phyloP scores from a whole-genome alignment of 2,329 filamentous ascomycete species.

The Fonsecaea multimorphosa region DNA sequence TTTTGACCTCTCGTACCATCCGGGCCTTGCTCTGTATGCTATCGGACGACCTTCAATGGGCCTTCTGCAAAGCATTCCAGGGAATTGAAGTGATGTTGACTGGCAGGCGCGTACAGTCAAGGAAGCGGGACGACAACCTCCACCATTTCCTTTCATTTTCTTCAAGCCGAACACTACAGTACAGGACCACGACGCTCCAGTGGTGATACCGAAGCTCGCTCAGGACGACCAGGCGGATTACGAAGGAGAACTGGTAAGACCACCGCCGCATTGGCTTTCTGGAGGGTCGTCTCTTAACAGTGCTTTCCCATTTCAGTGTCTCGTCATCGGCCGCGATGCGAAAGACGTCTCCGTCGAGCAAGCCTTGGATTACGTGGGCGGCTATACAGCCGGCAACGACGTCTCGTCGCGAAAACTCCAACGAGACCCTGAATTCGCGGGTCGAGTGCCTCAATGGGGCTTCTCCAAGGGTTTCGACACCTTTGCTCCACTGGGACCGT shows the following conservation, averaged over 20 bases:
- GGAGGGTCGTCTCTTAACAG: background rate
- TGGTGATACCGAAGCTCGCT: conserved; percentile 44
- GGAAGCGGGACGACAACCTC: conserved; percentile 49
- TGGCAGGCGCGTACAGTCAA: conserved; percentile 34
- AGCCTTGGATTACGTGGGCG: conserved; percentile 49
- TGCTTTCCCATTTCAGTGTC: conserved; percentile 17
- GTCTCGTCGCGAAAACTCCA: conserved; percentile 49
- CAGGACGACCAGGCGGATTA: conserved; percentile 52
- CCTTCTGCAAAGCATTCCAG: background rate
- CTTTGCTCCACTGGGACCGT: conserved; percentile 52
- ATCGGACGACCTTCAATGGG: background rate
- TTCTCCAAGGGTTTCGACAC: conserved; percentile 50
- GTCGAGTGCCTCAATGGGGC: conserved; percentile 45
- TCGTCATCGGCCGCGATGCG: conserved; percentile 47
- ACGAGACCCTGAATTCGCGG: conserved; percentile 43
- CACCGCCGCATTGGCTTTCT: background rate
- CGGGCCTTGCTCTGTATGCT: background rate
- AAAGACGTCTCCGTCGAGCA: conserved; percentile 46
- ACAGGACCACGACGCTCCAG: conserved; percentile 42
- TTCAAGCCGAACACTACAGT: conserved; percentile 49
- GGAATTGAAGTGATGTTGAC: conserved; percentile 1
- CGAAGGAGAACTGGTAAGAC: conserved; percentile 48
- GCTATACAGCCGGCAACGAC: conserved; percentile 50
- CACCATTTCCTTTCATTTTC: conserved; percentile 48
- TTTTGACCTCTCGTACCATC: background rate